Percentiles rank a stretch among this genome's conserved stretches.
Evolutionary conservation across 495 filamentous ascomycete genomes (phyloP).

Genomic region (Tuber umbilicatum): DNA sequence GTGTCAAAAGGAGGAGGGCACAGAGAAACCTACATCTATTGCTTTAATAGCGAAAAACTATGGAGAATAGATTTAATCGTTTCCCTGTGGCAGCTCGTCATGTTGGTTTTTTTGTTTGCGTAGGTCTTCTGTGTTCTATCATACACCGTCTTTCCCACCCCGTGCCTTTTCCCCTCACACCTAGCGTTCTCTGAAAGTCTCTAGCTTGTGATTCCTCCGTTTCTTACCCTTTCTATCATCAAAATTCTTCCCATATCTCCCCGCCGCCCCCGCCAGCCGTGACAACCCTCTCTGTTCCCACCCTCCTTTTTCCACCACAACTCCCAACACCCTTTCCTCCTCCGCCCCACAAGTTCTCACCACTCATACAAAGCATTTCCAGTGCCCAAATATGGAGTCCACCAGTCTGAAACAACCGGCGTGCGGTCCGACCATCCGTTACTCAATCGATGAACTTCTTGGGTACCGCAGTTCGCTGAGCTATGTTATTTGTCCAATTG

Average conservation of each 20-base stretch:
- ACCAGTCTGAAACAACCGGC: neutral
- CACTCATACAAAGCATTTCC: neutral
- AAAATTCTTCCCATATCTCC: neutral
- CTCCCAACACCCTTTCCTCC: neutral
- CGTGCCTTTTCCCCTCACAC: neutral
- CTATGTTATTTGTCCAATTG: neutral
- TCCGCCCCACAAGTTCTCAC: neutral
- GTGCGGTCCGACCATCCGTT: neutral
- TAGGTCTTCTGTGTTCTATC: neutral
- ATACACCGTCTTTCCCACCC: neutral
- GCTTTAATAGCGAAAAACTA: neutral
- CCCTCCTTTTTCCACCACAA: neutral
- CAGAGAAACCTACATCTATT: neutral
- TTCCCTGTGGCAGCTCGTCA: neutral
- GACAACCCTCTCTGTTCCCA: neutral
- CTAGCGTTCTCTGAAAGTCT: neutral
- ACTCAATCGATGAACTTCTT: neutral
- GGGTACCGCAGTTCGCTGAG: neutral
- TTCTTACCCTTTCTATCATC: neutral
- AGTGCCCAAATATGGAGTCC: neutral
- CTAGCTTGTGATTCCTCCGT: neutral
- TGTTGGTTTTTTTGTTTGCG: neutral
- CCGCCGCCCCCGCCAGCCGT: neutral
- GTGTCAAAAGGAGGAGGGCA: neutral
- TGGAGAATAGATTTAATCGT: neutral